Evolutionary conservation across 1,284 basidiomycete species (phyloP).

Genomic region (Clitocybe nebularis): DNA sequence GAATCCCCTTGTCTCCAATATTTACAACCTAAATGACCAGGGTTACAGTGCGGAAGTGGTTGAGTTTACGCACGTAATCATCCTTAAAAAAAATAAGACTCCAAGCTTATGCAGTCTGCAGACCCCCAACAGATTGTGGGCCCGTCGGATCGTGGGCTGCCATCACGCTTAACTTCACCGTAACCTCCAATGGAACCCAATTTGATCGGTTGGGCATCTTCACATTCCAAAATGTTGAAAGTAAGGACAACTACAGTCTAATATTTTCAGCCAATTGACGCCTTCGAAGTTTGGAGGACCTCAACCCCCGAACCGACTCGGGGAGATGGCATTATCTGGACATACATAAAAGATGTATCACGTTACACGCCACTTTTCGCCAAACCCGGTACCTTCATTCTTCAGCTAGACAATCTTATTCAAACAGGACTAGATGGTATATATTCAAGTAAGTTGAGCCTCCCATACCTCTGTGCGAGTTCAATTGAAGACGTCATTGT

Average conservation of each 20-base stretch:
- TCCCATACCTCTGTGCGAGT: not conserved
- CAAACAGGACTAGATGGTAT: slow-evolving; percentile 55
- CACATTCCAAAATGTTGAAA: slow-evolving; percentile 73
- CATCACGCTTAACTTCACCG: slow-evolving; percentile 70
- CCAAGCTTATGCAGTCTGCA: slow-evolving; percentile 24
- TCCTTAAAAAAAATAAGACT: not conserved
- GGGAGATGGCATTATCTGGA: slow-evolving; percentile 74
- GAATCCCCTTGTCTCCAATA: slow-evolving; percentile 7
- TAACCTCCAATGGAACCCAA: slow-evolving; percentile 76
- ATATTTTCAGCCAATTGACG: slow-evolving; percentile 11
- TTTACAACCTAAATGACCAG: no score
- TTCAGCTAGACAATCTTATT: slow-evolving; percentile 70
- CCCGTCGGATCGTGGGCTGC: slow-evolving; percentile 69
- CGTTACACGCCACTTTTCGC: slow-evolving; percentile 68
- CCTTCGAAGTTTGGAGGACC: slow-evolving; percentile 62
- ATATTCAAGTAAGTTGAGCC: slow-evolving; percentile 53
- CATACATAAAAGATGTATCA: slow-evolving; percentile 72
- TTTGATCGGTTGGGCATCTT: slow-evolving; percentile 72
- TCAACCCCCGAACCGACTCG: slow-evolving; percentile 73
- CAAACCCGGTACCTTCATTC: slow-evolving; percentile 60
- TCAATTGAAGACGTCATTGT: slow-evolving; percentile 1
- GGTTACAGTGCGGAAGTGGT: slow-evolving; percentile 61
- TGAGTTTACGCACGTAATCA: slow-evolving; percentile 55
- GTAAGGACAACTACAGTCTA: slow-evolving; percentile 32
- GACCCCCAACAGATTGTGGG: slow-evolving; percentile 74